Evolutionary conservation across 2,329 filamentous ascomycete species (phyloP).

Genomic region (Dactylellina drechsleri): DNA sequence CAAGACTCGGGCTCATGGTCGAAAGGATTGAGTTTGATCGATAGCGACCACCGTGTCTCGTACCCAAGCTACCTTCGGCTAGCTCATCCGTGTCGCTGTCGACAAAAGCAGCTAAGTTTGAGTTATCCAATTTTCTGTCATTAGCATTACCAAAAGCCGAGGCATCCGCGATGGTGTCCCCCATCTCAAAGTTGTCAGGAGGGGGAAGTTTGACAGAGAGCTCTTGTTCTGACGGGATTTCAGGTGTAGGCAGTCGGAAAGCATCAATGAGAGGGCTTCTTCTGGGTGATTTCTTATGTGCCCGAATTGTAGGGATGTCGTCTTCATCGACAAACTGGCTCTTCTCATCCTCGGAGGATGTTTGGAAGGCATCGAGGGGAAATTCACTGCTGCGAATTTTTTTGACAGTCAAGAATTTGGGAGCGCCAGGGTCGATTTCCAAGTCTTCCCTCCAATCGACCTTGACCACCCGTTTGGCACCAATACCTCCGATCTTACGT

Average conservation of each 20-base stretch:
- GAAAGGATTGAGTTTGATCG: slow-evolving; percentile 70
- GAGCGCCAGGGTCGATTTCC: slow-evolving; percentile 55
- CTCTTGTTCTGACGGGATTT: slow-evolving; percentile 47
- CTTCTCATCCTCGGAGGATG: slow-evolving; percentile 55
- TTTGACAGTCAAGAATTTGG: slow-evolving; percentile 68
- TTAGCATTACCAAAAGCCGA: slow-evolving; percentile 66
- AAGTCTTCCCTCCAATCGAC: slow-evolving; percentile 86
- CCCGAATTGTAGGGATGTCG: slow-evolving; percentile 56
- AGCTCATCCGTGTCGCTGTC: slow-evolving; percentile 86
- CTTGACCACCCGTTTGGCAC: slow-evolving; percentile 76
- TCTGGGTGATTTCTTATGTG: slow-evolving; percentile 45
- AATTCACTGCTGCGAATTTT: slow-evolving; percentile 56
- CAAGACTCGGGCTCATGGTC: slow-evolving; percentile 88
- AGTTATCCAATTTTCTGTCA: slow-evolving; percentile 73
- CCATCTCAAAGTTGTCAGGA: slow-evolving; percentile 71
- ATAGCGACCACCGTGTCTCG: slow-evolving; percentile 86
- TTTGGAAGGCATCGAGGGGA: slow-evolving; percentile 51
- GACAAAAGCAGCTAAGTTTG: slow-evolving; percentile 69
- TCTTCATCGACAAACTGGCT: slow-evolving; percentile 56
- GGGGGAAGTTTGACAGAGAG: slow-evolving; percentile 39
- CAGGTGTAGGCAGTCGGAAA: slow-evolving; percentile 45
- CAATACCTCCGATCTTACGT: slow-evolving; percentile 82
- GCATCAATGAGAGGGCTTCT: slow-evolving; percentile 46
- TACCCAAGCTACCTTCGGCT: slow-evolving; percentile 84
- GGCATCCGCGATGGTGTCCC: slow-evolving; percentile 66